These are phyloP conservation scores for Breviolum minutum DNA, from an alignment of 73 alveolate species.

Conservation along the genomic window DNA sequence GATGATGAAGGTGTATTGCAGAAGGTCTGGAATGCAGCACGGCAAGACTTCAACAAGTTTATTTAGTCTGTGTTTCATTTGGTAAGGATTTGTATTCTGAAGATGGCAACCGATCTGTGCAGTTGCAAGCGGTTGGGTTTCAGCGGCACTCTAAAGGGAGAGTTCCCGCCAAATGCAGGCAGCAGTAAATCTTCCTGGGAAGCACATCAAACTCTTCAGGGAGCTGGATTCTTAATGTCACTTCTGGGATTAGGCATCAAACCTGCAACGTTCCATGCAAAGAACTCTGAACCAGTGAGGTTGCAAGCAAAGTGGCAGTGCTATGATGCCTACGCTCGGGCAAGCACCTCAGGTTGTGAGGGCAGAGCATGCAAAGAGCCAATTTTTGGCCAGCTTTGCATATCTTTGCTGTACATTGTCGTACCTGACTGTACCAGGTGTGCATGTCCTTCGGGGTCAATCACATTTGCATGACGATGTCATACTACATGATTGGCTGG, in stretches of 20 bases:
- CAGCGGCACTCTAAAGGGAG: not conserved
- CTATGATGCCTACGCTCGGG: conserved; percentile 91
- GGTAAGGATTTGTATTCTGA: not conserved
- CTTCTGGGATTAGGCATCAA: not conserved
- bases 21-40: not conserved
- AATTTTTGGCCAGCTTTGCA: not conserved
- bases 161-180: conserved; percentile 16
- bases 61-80: too few relatives aligned
- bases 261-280: not conserved
- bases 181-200: conserved; percentile 72
- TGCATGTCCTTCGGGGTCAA: conserved; percentile 87
- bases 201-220: conserved; percentile 70
- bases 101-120: not conserved
- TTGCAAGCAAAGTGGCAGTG: conserved; percentile 93
- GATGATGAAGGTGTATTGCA: conserved; percentile 68
- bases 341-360: not conserved
- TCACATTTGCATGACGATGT: conserved; percentile 89
- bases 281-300: not conserved
- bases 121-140: not conserved
- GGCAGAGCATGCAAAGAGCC: not conserved
- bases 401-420: too few relatives aligned
- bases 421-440: conserved; percentile 10
- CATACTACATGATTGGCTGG: conserved; percentile 72
- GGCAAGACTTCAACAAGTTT: not conserved
- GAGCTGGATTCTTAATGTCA: conserved; percentile 7